phyloP scores from a whole-genome alignment of 1,284 basidiomycete genomes.

The Leccinum fallax region DNA sequence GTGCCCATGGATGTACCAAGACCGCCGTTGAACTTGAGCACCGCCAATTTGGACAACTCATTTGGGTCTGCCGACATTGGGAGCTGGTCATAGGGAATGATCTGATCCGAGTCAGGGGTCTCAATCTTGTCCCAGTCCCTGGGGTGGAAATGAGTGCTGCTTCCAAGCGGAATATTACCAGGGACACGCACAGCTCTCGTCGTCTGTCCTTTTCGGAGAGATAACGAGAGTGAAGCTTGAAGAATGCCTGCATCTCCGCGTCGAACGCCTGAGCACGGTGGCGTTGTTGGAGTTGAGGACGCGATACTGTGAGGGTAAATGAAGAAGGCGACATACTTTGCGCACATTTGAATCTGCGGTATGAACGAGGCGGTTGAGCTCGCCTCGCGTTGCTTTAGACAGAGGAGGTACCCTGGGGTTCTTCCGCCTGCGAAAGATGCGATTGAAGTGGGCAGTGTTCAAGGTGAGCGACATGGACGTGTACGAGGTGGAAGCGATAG shows the following conservation, averaged over 20 bases:
- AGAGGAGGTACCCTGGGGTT: slow-evolving; percentile 7
- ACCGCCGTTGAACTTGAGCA: slow-evolving; percentile 98
- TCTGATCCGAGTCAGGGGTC: slow-evolving; percentile 87
- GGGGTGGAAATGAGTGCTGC: slow-evolving; percentile 17
- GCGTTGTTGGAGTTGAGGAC: slow-evolving; percentile 6
- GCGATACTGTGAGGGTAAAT: slow-evolving; percentile 12
- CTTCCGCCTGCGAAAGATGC: slow-evolving; percentile 29
- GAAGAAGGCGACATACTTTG: slow-evolving; percentile 58
- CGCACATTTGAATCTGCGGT: slow-evolving; percentile 79
- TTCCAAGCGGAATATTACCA: slow-evolving; percentile 12
- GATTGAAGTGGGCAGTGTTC: slow-evolving; percentile 18
- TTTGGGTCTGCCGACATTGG: slow-evolving; percentile 59
- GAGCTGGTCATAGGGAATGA: slow-evolving; percentile 84
- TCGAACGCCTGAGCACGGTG: slow-evolving; percentile 69
- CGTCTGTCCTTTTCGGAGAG: slow-evolving; percentile 90
- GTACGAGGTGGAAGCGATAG: slow-evolving; percentile 28
- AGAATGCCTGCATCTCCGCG: slow-evolving; percentile 97
- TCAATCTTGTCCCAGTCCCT: slow-evolving; percentile 97
- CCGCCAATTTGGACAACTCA: slow-evolving; percentile 90
- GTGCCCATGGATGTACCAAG: slow-evolving; percentile 92
- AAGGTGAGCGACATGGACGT: slow-evolving; percentile 22
- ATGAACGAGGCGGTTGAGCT: slow-evolving; percentile 89
- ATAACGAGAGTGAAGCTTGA: slow-evolving; percentile 97
- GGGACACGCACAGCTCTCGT: slow-evolving; percentile 77
- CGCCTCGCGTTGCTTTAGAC: slow-evolving; percentile 94